phyloP scores from a whole-genome alignment of 2,329 filamentous ascomycete species.

The Cytospora schulzeri region DNA sequence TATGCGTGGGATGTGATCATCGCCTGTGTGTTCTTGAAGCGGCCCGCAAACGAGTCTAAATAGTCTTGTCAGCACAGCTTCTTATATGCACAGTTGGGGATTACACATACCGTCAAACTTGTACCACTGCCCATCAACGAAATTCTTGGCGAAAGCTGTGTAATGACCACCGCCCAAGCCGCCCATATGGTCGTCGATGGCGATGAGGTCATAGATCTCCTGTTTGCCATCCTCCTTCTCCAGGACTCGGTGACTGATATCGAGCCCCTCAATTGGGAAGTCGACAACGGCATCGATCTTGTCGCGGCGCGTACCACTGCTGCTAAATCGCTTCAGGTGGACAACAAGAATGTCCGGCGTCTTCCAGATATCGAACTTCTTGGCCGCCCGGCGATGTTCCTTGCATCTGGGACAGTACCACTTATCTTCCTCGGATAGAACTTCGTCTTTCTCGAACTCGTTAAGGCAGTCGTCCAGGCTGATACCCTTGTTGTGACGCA shows the following conservation, averaged over 20 bases:
- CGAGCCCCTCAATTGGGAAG: constrained; percentile 85
- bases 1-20: constrained; percentile 82
- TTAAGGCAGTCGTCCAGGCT: constrained; percentile 87
- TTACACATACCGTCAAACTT: constrained; percentile 83
- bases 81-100: neutral
- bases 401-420: constrained; percentile 99
- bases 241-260: constrained; percentile 78
- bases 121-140: constrained; percentile 87
- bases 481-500: constrained; percentile 74
- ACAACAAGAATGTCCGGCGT: constrained; percentile 92
- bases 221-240: constrained; percentile 79
- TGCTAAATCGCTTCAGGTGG: constrained; percentile 94
- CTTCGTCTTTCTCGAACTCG: constrained; percentile 92
- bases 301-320: constrained; percentile 77
- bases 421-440: constrained; percentile 91
- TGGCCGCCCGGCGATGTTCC: constrained; percentile 86
- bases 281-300: constrained; percentile 91
- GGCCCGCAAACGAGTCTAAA: constrained; percentile 74
- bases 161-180: constrained; percentile 94
- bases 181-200: constrained; percentile 93
- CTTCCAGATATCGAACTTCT: constrained; percentile 97
- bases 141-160: constrained; percentile 92
- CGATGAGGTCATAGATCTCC: constrained; percentile 89
- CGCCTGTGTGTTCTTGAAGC: constrained; percentile 58
- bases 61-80: constrained; percentile 7